Evolutionary conservation across 257 asterid species (phyloP).

Genomic region (Solanum bulbocastanum): DNA sequence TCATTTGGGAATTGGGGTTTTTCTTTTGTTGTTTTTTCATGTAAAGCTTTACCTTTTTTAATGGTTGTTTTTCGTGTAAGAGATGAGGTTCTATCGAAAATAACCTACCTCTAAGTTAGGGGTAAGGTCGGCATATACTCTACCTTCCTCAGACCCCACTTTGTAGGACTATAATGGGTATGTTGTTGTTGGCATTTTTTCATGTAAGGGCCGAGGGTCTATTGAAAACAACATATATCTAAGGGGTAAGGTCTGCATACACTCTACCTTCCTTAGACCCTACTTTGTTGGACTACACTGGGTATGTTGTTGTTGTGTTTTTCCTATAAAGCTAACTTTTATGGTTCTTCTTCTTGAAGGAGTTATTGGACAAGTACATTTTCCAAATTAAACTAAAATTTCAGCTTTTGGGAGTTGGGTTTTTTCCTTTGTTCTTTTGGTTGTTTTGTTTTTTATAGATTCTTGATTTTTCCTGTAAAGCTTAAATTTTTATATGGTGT

Average conservation of each 20-base stretch:
- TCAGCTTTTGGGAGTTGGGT: neutral
- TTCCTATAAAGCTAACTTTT: too few species aligned
- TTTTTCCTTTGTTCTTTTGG: neutral
- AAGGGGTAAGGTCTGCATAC: neutral
- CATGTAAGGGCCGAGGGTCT: neutral
- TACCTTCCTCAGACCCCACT: neutral
- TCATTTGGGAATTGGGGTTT: neutral
- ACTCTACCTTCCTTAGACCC: neutral
- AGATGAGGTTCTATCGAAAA: neutral
- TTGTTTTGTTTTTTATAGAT: neutral
- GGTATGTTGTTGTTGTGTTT: too few species aligned
- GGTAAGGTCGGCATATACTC: too few species aligned
- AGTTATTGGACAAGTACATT: neutral
- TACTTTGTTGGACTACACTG: too few species aligned
- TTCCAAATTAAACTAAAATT: neutral
- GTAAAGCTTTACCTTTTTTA: too few species aligned
- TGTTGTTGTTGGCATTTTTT: neutral
- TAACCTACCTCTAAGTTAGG: neutral
- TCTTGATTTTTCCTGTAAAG: neutral
- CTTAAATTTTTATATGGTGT: neutral
- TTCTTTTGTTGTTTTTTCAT: neutral
- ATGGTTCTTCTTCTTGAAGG: too few species aligned
- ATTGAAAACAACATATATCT: neutral
- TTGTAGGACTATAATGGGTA: neutral
- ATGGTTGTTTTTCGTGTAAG: neutral